A percentile compares a stretch with the other conserved stretches of the same genome.
phyloP scores from a whole-genome alignment of 2,329 filamentous ascomycete genomes.

The Huntiella abstrusa region DNA sequence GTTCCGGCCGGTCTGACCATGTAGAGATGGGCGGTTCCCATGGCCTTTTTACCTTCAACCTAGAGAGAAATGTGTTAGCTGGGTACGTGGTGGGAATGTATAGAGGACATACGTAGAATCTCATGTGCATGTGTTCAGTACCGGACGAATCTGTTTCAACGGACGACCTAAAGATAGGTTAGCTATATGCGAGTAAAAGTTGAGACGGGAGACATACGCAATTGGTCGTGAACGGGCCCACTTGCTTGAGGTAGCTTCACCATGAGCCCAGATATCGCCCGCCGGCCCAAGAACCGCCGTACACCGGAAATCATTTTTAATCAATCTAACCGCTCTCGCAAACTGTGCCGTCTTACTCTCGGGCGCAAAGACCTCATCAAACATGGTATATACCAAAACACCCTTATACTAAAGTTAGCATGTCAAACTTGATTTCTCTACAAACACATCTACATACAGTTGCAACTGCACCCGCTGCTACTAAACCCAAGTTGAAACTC shows the following conservation, averaged over 20 bases:
- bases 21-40: conserved; percentile 59
- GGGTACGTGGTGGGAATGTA: conserved; percentile 2
- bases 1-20: conserved; percentile 50
- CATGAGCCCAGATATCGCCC: conserved; percentile 60
- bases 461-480: conserved; percentile 53
- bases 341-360: conserved; percentile 77
- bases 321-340: conserved; percentile 65
- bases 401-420: conserved; percentile 27
- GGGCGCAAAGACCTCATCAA: conserved; percentile 63
- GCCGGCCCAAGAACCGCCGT: conserved; percentile 54
- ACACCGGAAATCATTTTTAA: conserved; percentile 55
- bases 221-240: conserved; percentile 53
- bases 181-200: background rate
- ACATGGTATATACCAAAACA: conserved; percentile 61
- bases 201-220: conserved; percentile 23
- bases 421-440: too few species aligned
- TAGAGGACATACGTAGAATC: conserved; percentile 48
- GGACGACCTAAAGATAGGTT: conserved; percentile 8
- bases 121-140: conserved; percentile 55
- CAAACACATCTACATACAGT: conserved; percentile 36
- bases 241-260: conserved; percentile 62
- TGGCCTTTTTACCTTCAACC: conserved; percentile 59
- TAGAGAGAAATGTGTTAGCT: conserved; percentile 18
- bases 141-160: conserved; percentile 8
- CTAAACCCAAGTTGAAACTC: conserved; percentile 67